Evolutionary conservation across 2,329 filamentous ascomycete species (phyloP).

Genomic region (Trichoderma hamatum): DNA sequence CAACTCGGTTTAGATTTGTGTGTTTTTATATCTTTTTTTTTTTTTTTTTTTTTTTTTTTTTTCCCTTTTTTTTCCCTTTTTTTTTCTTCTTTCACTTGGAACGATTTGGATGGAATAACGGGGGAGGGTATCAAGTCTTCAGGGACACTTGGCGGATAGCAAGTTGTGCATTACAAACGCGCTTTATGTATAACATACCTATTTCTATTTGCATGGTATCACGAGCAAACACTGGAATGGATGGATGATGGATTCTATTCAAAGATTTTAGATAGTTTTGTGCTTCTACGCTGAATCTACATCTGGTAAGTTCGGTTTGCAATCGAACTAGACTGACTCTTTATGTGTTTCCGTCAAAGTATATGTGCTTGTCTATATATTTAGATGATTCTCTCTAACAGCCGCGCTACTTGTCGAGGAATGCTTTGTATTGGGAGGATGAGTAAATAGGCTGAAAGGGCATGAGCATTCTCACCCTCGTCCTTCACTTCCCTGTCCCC

Average conservation of each 20-base stretch:
- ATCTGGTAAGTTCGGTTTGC: neutral
- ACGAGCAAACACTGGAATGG: slow-evolving; percentile 10
- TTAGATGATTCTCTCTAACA: neutral
- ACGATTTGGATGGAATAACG: slow-evolving; percentile 2
- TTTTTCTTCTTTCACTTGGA: neutral
- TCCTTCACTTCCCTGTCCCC: neutral
- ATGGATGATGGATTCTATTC: slow-evolving; percentile 3
- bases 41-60: neutral
- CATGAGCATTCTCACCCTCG: neutral
- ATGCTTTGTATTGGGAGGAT: neutral
- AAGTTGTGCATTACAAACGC: slow-evolving; percentile 17
- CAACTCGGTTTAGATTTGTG: neutral
- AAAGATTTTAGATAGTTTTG: slow-evolving; percentile 1
- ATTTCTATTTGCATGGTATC: slow-evolving; percentile 15
- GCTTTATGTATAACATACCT: slow-evolving; percentile 17
- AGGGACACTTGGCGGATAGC: slow-evolving; percentile 3
- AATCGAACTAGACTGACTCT: neutral
- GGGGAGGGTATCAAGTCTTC: neutral
- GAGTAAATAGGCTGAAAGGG: neutral
- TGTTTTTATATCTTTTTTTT: neutral
- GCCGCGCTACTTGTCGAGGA: neutral
- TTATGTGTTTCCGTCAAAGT: neutral
- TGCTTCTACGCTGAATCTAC: neutral
- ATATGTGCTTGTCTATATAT: neutral
- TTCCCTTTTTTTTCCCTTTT: too few species aligned